A percentile compares a stretch with the other conserved stretches of the same genome.
Conservation (phyloP, 163 green algal species). For the Scenedesmus sp. region DNA sequence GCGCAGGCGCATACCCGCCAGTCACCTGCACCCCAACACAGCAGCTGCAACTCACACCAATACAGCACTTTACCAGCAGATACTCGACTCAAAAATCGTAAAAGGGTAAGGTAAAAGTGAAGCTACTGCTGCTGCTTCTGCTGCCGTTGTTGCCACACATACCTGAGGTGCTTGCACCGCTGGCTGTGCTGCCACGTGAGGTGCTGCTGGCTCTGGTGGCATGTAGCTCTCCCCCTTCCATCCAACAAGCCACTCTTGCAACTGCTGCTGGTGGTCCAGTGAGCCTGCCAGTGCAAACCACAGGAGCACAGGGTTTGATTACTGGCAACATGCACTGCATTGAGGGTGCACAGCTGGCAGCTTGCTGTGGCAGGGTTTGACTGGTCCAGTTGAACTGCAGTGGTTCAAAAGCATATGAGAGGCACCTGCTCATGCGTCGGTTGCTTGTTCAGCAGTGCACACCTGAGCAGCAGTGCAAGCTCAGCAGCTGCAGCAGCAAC, state of each 20-base stretch:
- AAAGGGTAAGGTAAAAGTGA: too few relatives aligned
- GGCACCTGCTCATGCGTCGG: background rate
- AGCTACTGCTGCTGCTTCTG: background rate
- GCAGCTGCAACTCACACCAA: background rate
- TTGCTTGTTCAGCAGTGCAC: background rate
- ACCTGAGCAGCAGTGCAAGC: background rate
- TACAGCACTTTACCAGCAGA: too few relatives aligned
- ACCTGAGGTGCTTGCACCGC: background rate
- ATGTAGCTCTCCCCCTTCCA: slow-evolving; percentile 29
- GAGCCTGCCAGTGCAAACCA: background rate
- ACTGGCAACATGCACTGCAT: background rate
- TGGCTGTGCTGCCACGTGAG: background rate
- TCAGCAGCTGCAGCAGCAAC: background rate
- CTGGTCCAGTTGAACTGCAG: background rate
- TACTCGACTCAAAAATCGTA: too few relatives aligned
- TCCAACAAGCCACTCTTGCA: slow-evolving; percentile 28
- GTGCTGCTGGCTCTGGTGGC: background rate
- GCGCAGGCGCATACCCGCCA: background rate
- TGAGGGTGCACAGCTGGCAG: background rate
- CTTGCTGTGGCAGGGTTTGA: background rate
- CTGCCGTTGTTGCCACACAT: background rate
- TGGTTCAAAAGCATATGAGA: background rate
- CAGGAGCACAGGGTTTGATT: background rate
- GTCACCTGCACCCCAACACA: background rate
- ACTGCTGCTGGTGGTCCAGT: background rate